Base-by-base conservation (phyloP, 2,329 filamentous ascomycete species). In the Fusarium poae region DNA sequence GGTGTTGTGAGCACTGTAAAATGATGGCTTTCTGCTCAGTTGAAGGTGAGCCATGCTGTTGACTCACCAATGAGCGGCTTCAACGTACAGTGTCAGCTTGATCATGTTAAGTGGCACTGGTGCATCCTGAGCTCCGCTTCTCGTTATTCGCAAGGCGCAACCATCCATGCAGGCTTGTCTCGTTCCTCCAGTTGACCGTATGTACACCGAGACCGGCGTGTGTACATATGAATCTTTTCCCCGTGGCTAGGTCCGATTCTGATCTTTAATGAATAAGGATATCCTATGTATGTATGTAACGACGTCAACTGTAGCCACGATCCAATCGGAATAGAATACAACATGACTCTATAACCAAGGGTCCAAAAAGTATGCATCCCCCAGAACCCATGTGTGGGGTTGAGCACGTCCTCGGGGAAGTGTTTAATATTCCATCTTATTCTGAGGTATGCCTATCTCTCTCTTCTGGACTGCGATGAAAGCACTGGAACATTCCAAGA, bases 141-240 rank as follows among this genome's bases (percentile, higher is more conserved):
- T 74, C 66, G 73, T 75, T 65, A 45, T 74, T 74, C 68, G 54
- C 68, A 75, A 75, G 73, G 73, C 73, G 73, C 56, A 65, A 49
- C 62, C 58, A 58, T 48, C 46, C 56, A 62, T 69, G 45, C 53
- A 49, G 25, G 42, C 57, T 48, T 65, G 48, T 55, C 55, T 43
- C 34, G 42, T 27, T 40, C 44, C 23, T 50, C 21, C 32, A 32
- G n/a, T 46, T 12, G 56, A 43, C 32, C 13, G 32, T 27, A 53
- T 10, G 32, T 27, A 53, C 44, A 60, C 72, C 72, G 72, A 74
- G 57, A 74, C 70, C 72, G 70, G 72, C 61, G 60, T 64, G 62
- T 27, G 16, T 45, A n/a, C n/a, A n/a, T n/a, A 39, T 42, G 62
- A 39, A 37, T 44, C 34, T 27, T 57, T 48, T 5, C n/a, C 39